Base-by-base conservation (phyloP, 108 stramenopile species). In the Skeletonema costatum region DNA sequence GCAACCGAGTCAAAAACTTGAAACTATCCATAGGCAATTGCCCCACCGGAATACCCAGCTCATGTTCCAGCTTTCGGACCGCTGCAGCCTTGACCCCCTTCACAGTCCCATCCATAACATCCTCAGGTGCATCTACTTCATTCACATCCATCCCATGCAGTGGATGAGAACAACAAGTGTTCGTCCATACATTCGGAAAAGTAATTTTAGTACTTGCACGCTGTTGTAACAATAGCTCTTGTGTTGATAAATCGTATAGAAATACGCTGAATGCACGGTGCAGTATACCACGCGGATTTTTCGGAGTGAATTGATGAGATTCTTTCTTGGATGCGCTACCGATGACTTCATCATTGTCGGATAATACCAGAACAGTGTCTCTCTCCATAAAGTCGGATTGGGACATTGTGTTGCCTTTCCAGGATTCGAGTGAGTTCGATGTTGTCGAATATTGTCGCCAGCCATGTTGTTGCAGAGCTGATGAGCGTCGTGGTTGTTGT, bases 191-290 rank as follows among this genome's bases (percentile, higher is more conserved):
- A 81, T 92, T 93, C 16, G 99, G 98, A 83, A 99, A 99, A 9
- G 99, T 99, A 73, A 99, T 99, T 80, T 99, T 99, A 63, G 79
- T 84, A 3, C 81, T 71, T 0, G 99, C 97, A 35, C 99, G 90
- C 81, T 99, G 96, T 70, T 99, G 98, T 50, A 99, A 87, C 51
- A 99, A 76, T 16, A 99, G 83, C 66, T 93, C 86, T 16, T 87
- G 87, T 32, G 93, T 86, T 17, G 89, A 87, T 53, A 86, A 66
- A 75, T 98, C 97, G 80, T 98, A 99, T 16, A 99, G 64, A 76
- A 99, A 99, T 53, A 99, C 98, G 44, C 94, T 96, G 82, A 99
- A 99, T 59, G 99, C 99, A 19, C 99, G 97, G 75, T 99, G 99
- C 71, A 99, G 83, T 35, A 94, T 80, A n/a, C 95, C 94, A 0